These are phyloP conservation scores for Phycomyces nitens DNA, from an alignment of 192 early-diverging fungal species.

Conservation along the genomic window DNA sequence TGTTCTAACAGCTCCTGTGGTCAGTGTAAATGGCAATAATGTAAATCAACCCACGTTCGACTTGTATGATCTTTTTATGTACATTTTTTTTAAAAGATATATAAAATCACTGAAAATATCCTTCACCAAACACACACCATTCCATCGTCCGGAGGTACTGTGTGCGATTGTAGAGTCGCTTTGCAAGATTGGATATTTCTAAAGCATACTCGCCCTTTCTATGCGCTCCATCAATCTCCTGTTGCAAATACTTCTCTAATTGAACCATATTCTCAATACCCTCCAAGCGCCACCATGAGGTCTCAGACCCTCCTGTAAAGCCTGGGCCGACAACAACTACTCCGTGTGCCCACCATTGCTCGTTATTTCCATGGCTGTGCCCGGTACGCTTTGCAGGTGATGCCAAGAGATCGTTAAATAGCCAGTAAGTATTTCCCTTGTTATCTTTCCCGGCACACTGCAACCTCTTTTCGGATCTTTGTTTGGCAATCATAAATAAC, in stretches of 20 bases:
- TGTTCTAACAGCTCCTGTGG: too few species aligned
- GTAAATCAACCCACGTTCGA: too few species aligned
- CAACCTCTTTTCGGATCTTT: neutral
- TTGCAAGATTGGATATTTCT: constrained; percentile 7
- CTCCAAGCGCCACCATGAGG: constrained; percentile 15
- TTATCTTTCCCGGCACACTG: neutral
- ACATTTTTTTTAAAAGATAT: neutral
- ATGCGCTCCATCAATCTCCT: neutral
- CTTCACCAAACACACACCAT: constrained; percentile 5
- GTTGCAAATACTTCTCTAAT: constrained; percentile 18
- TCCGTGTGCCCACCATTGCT: constrained; percentile 18
- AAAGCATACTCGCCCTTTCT: neutral
- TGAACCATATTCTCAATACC: constrained; percentile 4
- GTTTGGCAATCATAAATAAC: constrained; percentile 4
- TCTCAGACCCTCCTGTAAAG: neutral
- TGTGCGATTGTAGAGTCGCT: constrained; percentile 10
- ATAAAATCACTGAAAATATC: constrained; percentile 9
- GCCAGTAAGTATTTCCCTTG: constrained; percentile 17
- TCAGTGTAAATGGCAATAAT: too few species aligned
- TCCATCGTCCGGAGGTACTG: constrained; percentile 5
- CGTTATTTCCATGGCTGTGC: constrained; percentile 9
- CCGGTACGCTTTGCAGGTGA: neutral
- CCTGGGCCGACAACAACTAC: constrained; percentile 20
- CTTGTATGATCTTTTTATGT: neutral
- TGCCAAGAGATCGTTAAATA: constrained; percentile 15